Evolutionary conservation across 2,329 filamentous ascomycete genomes (phyloP).

Genomic region (Amesomyces nigricolor): DNA sequence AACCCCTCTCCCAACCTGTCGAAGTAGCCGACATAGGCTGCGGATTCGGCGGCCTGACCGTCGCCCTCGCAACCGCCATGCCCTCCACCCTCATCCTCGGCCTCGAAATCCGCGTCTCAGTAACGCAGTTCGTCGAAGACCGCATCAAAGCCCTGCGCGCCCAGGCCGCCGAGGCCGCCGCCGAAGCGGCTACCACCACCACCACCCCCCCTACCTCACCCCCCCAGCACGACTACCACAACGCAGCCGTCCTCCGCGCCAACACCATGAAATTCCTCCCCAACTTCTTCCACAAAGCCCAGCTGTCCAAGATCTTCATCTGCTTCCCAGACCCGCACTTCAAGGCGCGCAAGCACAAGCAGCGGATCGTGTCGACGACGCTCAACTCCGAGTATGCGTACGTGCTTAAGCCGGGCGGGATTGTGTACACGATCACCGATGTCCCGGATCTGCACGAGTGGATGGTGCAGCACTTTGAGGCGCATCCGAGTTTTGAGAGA

Average conservation of each 20-base stretch:
- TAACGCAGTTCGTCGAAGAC: slow-evolving; percentile 85
- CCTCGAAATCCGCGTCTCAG: slow-evolving; percentile 86
- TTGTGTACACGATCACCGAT: slow-evolving; percentile 95
- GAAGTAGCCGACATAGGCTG: slow-evolving; percentile 96
- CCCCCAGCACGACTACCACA: slow-evolving; percentile 58
- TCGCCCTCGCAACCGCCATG: slow-evolving; percentile 75
- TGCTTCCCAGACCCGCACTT: slow-evolving; percentile 99
- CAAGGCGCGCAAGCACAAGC: slow-evolving; percentile 95
- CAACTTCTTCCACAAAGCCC: slow-evolving; percentile 81
- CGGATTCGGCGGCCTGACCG: slow-evolving; percentile 85
- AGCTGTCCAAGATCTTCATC: slow-evolving; percentile 88
- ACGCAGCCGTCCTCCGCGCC: slow-evolving; percentile 80
- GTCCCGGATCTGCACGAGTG: slow-evolving; percentile 89
- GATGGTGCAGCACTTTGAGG: slow-evolving; percentile 84
- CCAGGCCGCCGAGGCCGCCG: slow-evolving; percentile 46
- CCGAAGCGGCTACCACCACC: too few relatives aligned
- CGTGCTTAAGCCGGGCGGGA: slow-evolving; percentile 72
- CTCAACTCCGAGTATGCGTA: slow-evolving; percentile 93
- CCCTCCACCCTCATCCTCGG: slow-evolving; percentile 77
- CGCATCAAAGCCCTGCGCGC: slow-evolving; percentile 75
- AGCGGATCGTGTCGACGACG: slow-evolving; percentile 82
- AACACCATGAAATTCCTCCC: slow-evolving; percentile 99
- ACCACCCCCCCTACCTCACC: too few relatives aligned
- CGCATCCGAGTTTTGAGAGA: slow-evolving; percentile 72
- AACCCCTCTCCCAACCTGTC: slow-evolving; percentile 58